These are phyloP conservation scores for Neurospora tetraspora DNA, from an alignment of 495 filamentous ascomycete genomes.

Conservation along the genomic window DNA sequence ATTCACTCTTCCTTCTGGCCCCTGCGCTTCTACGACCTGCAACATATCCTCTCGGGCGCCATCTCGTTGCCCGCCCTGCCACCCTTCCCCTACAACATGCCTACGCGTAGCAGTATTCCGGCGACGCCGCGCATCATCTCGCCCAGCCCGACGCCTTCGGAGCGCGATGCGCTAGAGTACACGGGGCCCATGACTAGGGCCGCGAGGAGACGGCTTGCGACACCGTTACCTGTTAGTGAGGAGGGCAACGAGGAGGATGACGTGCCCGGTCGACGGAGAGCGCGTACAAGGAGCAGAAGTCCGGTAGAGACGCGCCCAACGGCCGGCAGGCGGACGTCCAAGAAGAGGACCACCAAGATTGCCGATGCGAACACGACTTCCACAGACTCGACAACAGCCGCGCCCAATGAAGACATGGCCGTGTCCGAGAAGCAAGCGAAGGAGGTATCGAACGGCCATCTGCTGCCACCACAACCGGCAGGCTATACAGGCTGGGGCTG, in stretches of 20 bases:
- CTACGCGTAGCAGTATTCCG: constrained; percentile 27
- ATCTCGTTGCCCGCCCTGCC: constrained; percentile 39
- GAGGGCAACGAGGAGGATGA: constrained; percentile 21
- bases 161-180: constrained; percentile 40
- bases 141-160: constrained; percentile 56
- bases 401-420: background rate
- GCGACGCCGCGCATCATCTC: constrained; percentile 62
- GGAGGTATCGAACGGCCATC: constrained; percentile 48
- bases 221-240: constrained; percentile 28
- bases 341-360: constrained; percentile 11
- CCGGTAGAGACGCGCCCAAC: constrained; percentile 38
- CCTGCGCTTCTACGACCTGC: constrained; percentile 31
- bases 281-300: constrained; percentile 41
- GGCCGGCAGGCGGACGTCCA: constrained; percentile 35
- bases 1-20: constrained; percentile 35
- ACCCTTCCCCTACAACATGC: constrained; percentile 29
- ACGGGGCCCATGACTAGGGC: constrained; percentile 54
- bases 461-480: constrained; percentile 51
- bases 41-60: constrained; percentile 42
- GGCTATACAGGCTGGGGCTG: constrained; percentile 49
- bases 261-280: constrained; percentile 30
- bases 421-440: constrained; percentile 5
- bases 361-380: constrained; percentile 1
- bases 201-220: constrained; percentile 39
- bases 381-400: constrained; percentile 4